phyloP scores from a whole-genome alignment of 176 grass and related monocot genomes.

The Eleusine indica region DNA sequence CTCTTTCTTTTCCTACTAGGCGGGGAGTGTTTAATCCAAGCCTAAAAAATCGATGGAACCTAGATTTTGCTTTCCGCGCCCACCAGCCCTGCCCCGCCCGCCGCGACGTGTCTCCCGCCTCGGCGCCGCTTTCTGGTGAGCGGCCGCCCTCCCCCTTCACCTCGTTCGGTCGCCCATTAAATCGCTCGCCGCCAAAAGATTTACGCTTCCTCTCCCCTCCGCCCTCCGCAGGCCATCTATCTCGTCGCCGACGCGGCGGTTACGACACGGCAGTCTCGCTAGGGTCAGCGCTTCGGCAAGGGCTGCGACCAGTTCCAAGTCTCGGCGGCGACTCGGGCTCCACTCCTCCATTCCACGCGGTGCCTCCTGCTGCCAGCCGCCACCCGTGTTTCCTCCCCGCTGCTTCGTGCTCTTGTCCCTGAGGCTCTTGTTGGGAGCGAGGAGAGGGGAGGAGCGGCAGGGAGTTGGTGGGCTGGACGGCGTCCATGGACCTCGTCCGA shows the following conservation, averaged over 20 bases:
- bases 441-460: background rate
- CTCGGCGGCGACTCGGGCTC: conserved; percentile 13
- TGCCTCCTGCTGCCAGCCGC: background rate
- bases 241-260: background rate
- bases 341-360: conserved; percentile 29
- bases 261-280: background rate
- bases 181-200: conserved; percentile 4
- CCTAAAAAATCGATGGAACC: background rate
- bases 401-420: background rate
- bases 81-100: background rate
- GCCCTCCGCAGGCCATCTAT: background rate
- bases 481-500: conserved; percentile 35
- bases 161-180: conserved; percentile 31
- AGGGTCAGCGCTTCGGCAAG: background rate
- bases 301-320: conserved; percentile 31
- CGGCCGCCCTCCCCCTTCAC: conserved; percentile 4
- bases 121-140: conserved; percentile 38
- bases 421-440: background rate
- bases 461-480: background rate
- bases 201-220: background rate
- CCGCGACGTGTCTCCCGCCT: conserved; percentile 23
- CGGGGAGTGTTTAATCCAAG: background rate
- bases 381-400: background rate
- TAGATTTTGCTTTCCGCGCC: background rate
- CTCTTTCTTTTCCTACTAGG: background rate